phyloP scores from a whole-genome alignment of 2,329 filamentous ascomycete genomes.

The Arthrobotrys sinensis region DNA sequence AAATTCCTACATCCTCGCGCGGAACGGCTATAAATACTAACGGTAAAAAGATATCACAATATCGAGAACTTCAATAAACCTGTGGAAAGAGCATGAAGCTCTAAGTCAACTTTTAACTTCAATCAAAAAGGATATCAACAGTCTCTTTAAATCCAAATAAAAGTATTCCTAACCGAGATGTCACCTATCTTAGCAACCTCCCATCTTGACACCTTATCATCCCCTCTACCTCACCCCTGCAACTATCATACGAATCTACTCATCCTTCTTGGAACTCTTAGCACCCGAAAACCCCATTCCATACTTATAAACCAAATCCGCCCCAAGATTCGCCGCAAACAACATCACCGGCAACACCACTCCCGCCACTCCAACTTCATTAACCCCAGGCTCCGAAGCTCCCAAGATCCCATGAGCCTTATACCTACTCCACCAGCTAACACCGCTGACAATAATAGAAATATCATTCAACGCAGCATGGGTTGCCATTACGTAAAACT shows the following conservation, averaged over 20 bases:
- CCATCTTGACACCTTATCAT: not conserved
- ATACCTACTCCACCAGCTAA: conserved; percentile 52
- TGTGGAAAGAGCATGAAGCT: too few species aligned
- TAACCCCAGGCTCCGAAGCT: conserved; percentile 11
- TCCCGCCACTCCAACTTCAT: conserved; percentile 6
- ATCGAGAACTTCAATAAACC: too few species aligned
- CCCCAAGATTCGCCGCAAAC: conserved; percentile 51
- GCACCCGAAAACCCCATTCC: conserved; percentile 57
- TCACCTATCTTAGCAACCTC: too few species aligned
- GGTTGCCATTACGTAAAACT: conserved; percentile 45
- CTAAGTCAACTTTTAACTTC: too few species aligned
- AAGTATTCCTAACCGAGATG: too few species aligned
- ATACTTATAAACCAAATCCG: conserved; percentile 58
- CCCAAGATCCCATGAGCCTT: conserved; percentile 39
- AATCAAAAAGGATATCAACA: too few species aligned
- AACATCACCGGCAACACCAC: conserved; percentile 45
- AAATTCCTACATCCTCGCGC: too few species aligned
- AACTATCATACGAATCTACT: conserved; percentile 10
- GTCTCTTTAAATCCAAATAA: too few species aligned
- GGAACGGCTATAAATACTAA: too few species aligned
- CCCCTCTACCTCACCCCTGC: not conserved
- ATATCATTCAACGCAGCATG: conserved; percentile 53
- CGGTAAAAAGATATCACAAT: too few species aligned
- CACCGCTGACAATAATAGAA: conserved; percentile 32
- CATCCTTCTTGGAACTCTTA: conserved; percentile 27